Evolutionary conservation across 2,329 filamentous ascomycete genomes (phyloP).

Genomic region (Penicillium frequentans): DNA sequence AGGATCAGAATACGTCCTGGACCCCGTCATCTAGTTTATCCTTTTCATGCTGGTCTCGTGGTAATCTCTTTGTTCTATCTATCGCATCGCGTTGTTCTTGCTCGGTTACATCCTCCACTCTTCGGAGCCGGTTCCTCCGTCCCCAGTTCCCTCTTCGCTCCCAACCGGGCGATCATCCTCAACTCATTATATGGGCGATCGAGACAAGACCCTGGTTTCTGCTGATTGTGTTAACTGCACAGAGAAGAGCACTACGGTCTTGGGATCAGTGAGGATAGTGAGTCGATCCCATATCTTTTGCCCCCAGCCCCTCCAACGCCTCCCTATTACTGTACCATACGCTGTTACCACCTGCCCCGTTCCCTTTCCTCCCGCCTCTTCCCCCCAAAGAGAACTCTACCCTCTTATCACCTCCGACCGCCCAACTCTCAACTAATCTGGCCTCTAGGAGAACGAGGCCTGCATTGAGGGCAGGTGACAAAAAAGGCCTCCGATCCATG

Average conservation of each 20-base stretch:
- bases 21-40: not conserved
- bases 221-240: slow-evolving; percentile 5
- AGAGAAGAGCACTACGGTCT: slow-evolving; percentile 4
- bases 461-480: slow-evolving; percentile 27
- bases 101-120: slow-evolving; percentile 24
- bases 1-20: not conserved
- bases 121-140: slow-evolving; percentile 28
- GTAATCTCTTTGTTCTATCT: slow-evolving; percentile 1
- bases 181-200: slow-evolving; percentile 20
- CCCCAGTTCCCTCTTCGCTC: slow-evolving; percentile 26
- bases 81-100: slow-evolving; percentile 8
- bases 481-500: slow-evolving; percentile 33
- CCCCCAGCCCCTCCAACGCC: slow-evolving; percentile 37
- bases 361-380: slow-evolving; percentile 12
- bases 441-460: slow-evolving; percentile 14
- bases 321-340: slow-evolving; percentile 23
- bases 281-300: not conserved
- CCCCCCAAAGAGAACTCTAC: slow-evolving; percentile 14
- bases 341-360: not conserved
- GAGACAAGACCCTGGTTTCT: slow-evolving; percentile 10
- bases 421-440: slow-evolving; percentile 6
- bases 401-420: slow-evolving; percentile 13
- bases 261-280: slow-evolving; percentile 6
- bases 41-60: not conserved
- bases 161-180: slow-evolving; percentile 23